Conservation (phyloP, 208 protist genomes). For the Leishmania arabica region DNA sequence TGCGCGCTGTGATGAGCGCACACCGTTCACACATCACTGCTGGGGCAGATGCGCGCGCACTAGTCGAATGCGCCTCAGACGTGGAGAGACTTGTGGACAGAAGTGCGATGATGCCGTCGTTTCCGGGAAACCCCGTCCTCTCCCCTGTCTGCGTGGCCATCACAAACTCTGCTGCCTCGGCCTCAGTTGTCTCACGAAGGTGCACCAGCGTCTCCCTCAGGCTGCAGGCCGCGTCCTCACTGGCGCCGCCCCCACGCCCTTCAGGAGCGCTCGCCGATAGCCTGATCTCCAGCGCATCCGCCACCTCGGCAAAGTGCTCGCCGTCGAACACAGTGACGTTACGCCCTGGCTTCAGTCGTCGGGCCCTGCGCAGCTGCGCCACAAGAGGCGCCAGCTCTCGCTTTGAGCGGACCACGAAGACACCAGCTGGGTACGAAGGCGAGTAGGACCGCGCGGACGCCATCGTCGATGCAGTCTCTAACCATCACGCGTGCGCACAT, state of each 20-base stretch:
- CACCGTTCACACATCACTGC: not conserved
- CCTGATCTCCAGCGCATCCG: not conserved
- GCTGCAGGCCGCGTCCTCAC: not conserved
- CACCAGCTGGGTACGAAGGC: constrained; percentile 38
- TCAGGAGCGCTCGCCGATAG: not conserved
- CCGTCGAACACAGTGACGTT: constrained; percentile 58
- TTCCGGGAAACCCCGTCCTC: not conserved
- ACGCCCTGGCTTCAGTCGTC: constrained; percentile 36
- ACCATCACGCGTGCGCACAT: not conserved
- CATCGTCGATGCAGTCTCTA: not conserved
- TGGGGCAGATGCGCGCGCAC: not conserved
- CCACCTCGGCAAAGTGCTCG: constrained; percentile 14
- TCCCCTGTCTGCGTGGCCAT: not conserved
- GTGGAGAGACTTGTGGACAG: not conserved
- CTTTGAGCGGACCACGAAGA: constrained; percentile 40
- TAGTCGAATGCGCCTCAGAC: not conserved
- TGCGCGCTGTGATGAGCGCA: constrained; percentile 7
- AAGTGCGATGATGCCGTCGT: not conserved
- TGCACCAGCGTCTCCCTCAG: constrained; percentile 3
- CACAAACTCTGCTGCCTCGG: not conserved
- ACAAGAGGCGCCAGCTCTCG: constrained; percentile 38
- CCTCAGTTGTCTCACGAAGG: not conserved
- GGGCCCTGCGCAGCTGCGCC: constrained; percentile 21
- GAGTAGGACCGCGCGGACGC: constrained; percentile 9
- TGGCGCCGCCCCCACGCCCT: not conserved